These are phyloP conservation scores for Botrytis deweyae DNA, from an alignment of 2,329 filamentous ascomycete genomes.

Conservation along the genomic window DNA sequence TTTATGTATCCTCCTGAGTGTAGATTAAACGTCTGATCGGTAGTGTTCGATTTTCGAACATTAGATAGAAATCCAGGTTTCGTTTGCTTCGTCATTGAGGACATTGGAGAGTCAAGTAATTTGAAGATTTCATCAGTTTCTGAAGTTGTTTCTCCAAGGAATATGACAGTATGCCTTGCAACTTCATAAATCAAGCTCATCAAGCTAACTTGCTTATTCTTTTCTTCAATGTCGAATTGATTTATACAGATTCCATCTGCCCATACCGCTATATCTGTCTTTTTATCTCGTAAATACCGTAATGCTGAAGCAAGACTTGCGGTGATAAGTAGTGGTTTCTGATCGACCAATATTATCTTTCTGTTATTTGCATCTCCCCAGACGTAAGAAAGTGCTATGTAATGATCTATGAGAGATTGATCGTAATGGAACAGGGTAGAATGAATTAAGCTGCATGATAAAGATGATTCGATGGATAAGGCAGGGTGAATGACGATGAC, in stretches of 20 bases:
- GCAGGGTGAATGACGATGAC: not conserved
- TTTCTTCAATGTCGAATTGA: not conserved
- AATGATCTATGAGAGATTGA: not conserved
- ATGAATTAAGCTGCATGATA: not conserved
- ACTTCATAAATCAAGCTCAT: not conserved
- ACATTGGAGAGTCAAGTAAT: not conserved
- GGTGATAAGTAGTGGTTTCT: not conserved
- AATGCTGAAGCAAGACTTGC: not conserved
- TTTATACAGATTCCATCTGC: not conserved
- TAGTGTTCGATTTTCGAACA: accelerated
- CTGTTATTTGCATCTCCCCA: not conserved
- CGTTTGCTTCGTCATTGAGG: accelerated
- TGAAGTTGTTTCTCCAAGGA: not conserved
- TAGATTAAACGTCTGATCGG: not conserved
- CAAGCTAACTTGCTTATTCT: not conserved
- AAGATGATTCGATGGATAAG: not conserved
- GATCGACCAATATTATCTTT: not conserved
- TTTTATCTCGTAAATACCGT: not conserved
- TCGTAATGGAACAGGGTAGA: not conserved
- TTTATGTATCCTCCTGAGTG: not conserved
- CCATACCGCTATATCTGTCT: not conserved
- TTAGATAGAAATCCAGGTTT: accelerated
- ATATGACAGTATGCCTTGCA: not conserved
- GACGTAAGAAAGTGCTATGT: not conserved
- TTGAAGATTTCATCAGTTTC: not conserved